Evolutionary conservation across 2,329 filamentous ascomycete species (phyloP).

Genomic region (Lecanoromycetidae sp.): DNA sequence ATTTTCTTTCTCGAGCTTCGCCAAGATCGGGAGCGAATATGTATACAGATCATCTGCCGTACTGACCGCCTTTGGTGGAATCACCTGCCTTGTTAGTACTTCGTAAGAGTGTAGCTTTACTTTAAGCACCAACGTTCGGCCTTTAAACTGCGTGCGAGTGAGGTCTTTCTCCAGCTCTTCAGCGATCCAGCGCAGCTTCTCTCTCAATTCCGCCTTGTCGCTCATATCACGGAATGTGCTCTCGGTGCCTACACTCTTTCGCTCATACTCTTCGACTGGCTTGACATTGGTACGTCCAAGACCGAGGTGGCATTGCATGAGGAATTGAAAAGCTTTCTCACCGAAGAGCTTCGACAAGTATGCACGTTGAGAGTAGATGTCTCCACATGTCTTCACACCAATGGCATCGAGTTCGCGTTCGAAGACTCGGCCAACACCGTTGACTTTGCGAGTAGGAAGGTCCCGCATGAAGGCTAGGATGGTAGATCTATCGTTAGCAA

Average conservation of each 20-base stretch:
- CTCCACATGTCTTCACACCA: slow-evolving; percentile 76
- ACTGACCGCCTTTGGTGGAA: slow-evolving; percentile 58
- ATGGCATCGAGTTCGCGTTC: slow-evolving; percentile 83
- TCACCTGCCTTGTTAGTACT: slow-evolving; percentile 70
- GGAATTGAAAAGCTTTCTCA: slow-evolving; percentile 78
- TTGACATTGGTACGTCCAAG: slow-evolving; percentile 75
- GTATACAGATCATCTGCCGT: slow-evolving; percentile 73
- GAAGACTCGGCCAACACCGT: slow-evolving; percentile 86
- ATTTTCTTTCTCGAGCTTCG: slow-evolving; percentile 72
- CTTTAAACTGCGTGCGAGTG: slow-evolving; percentile 66
- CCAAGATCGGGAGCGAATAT: slow-evolving; percentile 67
- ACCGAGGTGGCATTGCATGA: slow-evolving; percentile 73
- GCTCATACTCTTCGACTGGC: slow-evolving; percentile 76
- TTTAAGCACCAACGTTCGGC: slow-evolving; percentile 82
- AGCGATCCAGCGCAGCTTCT: slow-evolving; percentile 68
- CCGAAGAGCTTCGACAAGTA: slow-evolving; percentile 70
- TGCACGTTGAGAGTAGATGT: slow-evolving; percentile 67
- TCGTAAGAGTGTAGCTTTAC: slow-evolving; percentile 92
- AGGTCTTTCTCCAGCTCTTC: slow-evolving; percentile 82
- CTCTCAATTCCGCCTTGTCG: slow-evolving; percentile 53
- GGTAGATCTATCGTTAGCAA: slow-evolving; percentile 57
- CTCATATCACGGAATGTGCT: slow-evolving; percentile 77
- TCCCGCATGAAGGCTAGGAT: slow-evolving; percentile 80
- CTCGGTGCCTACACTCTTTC: slow-evolving; percentile 90
- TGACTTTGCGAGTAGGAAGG: slow-evolving; percentile 79